Conservation (phyloP, 768 basidiomycete genomes). For the Leccinum incarnatum region DNA sequence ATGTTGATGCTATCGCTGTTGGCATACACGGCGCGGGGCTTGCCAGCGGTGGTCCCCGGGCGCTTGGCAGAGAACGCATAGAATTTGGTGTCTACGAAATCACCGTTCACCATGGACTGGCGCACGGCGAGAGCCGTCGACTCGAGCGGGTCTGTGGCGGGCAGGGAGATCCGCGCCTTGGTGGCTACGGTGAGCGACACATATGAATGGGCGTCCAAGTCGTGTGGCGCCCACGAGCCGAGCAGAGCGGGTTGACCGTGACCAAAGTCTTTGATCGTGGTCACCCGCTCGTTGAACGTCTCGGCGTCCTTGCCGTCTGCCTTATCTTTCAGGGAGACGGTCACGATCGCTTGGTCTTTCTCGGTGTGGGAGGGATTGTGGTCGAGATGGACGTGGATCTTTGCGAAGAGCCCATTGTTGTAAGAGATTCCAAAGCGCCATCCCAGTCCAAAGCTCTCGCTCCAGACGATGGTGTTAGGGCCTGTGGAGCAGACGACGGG, state of each 20-base stretch:
- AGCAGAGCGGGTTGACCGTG: slow-evolving; percentile 24
- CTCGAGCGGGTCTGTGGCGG: slow-evolving; percentile 12
- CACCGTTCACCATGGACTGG: slow-evolving; percentile 25
- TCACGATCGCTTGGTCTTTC: slow-evolving; percentile 17
- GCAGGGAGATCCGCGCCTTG: slow-evolving; percentile 14
- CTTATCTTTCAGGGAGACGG: slow-evolving; percentile 9
- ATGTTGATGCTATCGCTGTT: slow-evolving; percentile 18
- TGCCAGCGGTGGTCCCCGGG: slow-evolving; percentile 11
- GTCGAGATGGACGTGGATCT: slow-evolving; percentile 26
- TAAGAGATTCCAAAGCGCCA: slow-evolving; percentile 28
- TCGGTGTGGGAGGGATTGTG: slow-evolving; percentile 23
- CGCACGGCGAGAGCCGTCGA: slow-evolving; percentile 19
- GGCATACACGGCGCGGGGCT: slow-evolving; percentile 26
- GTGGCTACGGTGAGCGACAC: slow-evolving; percentile 21
- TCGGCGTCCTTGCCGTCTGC: background rate
- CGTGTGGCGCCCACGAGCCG: slow-evolving; percentile 21
- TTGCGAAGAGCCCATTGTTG: slow-evolving; percentile 24
- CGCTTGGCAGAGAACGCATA: slow-evolving; percentile 25
- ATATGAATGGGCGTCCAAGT: slow-evolving; percentile 17
- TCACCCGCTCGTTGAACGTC: slow-evolving; percentile 9
- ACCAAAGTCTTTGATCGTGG: slow-evolving; percentile 25
- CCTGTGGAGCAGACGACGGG: slow-evolving; percentile 14
- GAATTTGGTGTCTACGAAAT: slow-evolving; percentile 30
- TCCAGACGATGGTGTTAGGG: slow-evolving; percentile 17
- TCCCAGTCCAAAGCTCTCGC: slow-evolving; percentile 27